Base-by-base conservation (phyloP, 2,329 filamentous ascomycete species). In the Periconia digitata region DNA sequence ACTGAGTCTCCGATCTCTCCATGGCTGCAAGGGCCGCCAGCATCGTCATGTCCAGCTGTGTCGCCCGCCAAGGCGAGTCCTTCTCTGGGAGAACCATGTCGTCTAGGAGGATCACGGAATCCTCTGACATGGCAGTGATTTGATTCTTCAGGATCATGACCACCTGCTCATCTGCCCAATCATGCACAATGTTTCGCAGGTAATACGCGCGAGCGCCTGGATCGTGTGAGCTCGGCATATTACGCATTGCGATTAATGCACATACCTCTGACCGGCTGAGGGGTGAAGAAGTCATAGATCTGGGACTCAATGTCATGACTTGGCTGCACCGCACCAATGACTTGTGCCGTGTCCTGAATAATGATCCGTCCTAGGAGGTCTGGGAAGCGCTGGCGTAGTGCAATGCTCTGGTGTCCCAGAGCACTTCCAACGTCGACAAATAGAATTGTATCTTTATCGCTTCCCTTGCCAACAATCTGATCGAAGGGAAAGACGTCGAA, bases 351-450 rank as follows among this genome's bases (percentile, higher is more conserved):
- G 48, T 78, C 76, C 47, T 78, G 71, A 3, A 78, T 55, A 15
- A 77, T 59, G 6, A 76, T 52, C 6, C 64, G 57, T 0, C 69
- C 69, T 1, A 59, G 55, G 3, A 75, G 49, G 21, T 61, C 44
- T 4, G 70, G 68, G 40, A 63, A 68, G 20, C 57, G 61, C n/a
- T 57, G 50, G 35, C 58, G 64, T 4, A 77, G 57, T 4, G 57
- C 53, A 6, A 60, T 55, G n/a, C 64, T 64, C 39, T 73, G 69
- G 15, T 76, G 69, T 1, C 74, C 74, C 6, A 27, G 24, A 2
- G 66, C 70, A 37, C 74, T 72, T 6, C 72, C 73, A 15, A 76
- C 59, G 47, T 77, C 73, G 3, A 77, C 72, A 38, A 76, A 64
- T 23, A 76, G 44, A 5, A 47, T 24, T 8, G 34, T 45, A 6